Percentiles rank a stretch among this genome's conserved stretches.
Conservation (phyloP, 805 yeast genomes). For the Wickerhamiella alocasiicola region DNA sequence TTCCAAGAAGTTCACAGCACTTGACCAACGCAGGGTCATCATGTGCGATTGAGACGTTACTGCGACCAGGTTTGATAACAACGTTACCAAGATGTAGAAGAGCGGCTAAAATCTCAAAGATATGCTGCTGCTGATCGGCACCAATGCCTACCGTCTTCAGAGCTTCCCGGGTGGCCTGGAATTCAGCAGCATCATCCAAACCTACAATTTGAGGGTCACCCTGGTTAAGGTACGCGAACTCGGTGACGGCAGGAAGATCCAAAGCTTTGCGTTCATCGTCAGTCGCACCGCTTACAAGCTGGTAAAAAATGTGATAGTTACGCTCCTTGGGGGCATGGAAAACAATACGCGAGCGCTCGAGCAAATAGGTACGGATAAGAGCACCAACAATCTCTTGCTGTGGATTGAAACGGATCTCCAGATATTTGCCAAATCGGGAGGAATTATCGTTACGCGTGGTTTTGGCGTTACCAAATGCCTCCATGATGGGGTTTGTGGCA, state of each 20-base stretch:
- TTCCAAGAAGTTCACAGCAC: conserved; percentile 75
- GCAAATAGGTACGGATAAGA: conserved; percentile 76
- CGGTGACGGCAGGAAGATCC: conserved; percentile 46
- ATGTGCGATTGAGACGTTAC: conserved; percentile 64
- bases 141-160: conserved; percentile 65
- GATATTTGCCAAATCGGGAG: conserved; percentile 91
- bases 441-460: conserved; percentile 96
- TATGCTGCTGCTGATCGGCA: conserved; percentile 43
- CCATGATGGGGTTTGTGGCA: conserved; percentile 96
- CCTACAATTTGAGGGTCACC: conserved; percentile 57
- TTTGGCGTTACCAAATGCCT: conserved; percentile 97
- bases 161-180: conserved; percentile 62
- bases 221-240: conserved; percentile 74
- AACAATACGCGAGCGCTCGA: conserved; percentile 88
- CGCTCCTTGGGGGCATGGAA: conserved; percentile 87
- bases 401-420: conserved; percentile 76
- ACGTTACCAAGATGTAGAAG: conserved; percentile 88
- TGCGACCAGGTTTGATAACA: conserved; percentile 70
- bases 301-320: conserved; percentile 91
- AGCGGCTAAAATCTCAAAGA: conserved; percentile 76
- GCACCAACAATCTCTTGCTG: conserved; percentile 83
- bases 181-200: conserved; percentile 74
- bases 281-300: conserved; percentile 57
- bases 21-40: conserved; percentile 78
- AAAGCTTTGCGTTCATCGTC: conserved; percentile 43